phyloP scores from a whole-genome alignment of 345 rosid species.

The Theobroma cacao region DNA sequence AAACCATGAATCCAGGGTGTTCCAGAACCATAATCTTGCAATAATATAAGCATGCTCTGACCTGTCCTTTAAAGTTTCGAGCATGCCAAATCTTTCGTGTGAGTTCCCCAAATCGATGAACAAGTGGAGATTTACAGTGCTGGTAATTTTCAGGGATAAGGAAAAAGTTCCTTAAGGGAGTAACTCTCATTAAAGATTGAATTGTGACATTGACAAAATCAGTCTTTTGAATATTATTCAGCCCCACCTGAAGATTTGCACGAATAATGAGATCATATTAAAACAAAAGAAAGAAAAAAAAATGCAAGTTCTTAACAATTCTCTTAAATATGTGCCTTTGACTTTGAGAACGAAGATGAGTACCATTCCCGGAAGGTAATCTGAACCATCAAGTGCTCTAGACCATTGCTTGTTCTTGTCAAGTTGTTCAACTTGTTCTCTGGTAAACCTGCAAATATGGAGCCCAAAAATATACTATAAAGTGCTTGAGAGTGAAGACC shows the following conservation, averaged over 20 bases:
- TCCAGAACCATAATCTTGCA: constrained; percentile 8
- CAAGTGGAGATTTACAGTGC: constrained; percentile 77
- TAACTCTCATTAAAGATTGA: constrained; percentile 92
- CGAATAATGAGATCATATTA: neutral
- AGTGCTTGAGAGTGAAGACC: neutral
- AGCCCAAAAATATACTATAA: constrained; percentile 3
- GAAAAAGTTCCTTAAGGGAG: constrained; percentile 86
- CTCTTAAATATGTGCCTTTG: neutral
- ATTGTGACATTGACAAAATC: constrained; percentile 98
- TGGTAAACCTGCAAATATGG: constrained; percentile 57
- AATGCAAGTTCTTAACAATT: too few relatives aligned
- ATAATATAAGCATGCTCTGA: constrained; percentile 23
- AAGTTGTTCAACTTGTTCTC: constrained; percentile 79
- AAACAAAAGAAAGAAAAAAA: neutral
- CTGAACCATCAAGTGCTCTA: constrained; percentile 97
- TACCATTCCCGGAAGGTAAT: constrained; percentile 99
- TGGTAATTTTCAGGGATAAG: constrained; percentile 90
- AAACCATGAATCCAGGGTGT: neutral
- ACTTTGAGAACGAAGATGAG: neutral
- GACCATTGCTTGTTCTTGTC: constrained; percentile 95
- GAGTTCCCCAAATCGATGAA: constrained; percentile 93
- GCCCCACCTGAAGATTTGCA: constrained; percentile 65
- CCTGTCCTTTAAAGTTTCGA: constrained; percentile 98
- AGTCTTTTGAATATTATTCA: constrained; percentile 91
- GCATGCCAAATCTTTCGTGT: constrained; percentile 96